Base-by-base conservation (phyloP, 345 rosid genomes). In the Euphorbia peplus region DNA sequence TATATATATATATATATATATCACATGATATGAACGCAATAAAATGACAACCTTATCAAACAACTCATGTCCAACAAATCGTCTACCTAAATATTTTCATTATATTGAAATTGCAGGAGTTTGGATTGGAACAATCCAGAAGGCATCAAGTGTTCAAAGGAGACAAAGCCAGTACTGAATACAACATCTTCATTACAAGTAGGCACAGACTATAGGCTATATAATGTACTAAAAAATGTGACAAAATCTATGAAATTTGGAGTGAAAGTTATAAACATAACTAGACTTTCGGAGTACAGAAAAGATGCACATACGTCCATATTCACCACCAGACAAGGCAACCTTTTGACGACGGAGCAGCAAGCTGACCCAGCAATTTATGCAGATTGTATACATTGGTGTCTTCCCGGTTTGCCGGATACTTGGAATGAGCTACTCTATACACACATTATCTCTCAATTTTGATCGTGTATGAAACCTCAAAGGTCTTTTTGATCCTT, bases 301-400 rank as follows among this genome's bases (percentile, higher is more conserved):
- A 76, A 70, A 71, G 75, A 76, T 71, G 75, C 72, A 5, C 79
- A 76, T 51, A 61, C 79, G 3, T 70, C 72, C 0, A 39, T 76
- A 26, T 70, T 66, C 54, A 70, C 72, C 9, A 66, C 70, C 8
- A 70, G 72, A 22, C 79, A 71, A 24, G 64, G 72, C 15, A 13
- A 71, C 41, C 35, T 76, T 53, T 71, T 70, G 22, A 22, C 75
- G 3, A 53, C 68, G 4, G 72, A 67, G 50, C 79, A 76, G 52
- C 75, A 71, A 48, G 72, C 48, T 8, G 28, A 76, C 25, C 72
- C 75, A 8, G 51, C 30, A 32, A 26, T 54, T 0, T 76, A 60
- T 21, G 79, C 79, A 50, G 75, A 76, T 67, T 76, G 79, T 28
- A 22, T 76, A 22, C 79, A 76, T 55, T 71, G 75, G 79, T 76